A percentile compares a stretch with the other conserved stretches of the same genome.
Conservation (phyloP, 2,329 filamentous ascomycete genomes). For the Talaromyces sp. region DNA sequence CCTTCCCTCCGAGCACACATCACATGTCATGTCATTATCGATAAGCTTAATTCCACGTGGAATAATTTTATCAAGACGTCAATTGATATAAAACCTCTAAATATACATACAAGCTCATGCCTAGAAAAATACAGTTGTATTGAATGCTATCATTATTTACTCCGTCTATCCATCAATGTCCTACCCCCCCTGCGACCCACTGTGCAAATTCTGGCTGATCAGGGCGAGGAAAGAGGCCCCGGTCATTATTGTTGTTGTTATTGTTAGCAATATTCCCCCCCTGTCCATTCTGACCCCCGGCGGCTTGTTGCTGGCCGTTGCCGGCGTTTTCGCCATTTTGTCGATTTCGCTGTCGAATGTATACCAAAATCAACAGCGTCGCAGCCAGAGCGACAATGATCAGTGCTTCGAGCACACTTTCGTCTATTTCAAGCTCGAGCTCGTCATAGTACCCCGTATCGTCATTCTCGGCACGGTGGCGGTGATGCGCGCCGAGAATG, state of each 20-base stretch:
- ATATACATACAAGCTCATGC: not conserved
- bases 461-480: slow-evolving; percentile 27
- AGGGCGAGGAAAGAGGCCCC: slow-evolving; percentile 60
- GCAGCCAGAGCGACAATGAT: slow-evolving; percentile 75
- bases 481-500: slow-evolving; percentile 19
- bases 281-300: not conserved
- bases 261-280: not conserved
- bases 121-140: not conserved
- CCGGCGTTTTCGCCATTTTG: slow-evolving; percentile 27
- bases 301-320: slow-evolving; percentile 14
- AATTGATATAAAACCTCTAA: not conserved
- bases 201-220: slow-evolving; percentile 63
- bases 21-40: slow-evolving; percentile 12
- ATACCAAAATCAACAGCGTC: slow-evolving; percentile 70
- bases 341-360: slow-evolving; percentile 54
- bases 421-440: slow-evolving; percentile 60
- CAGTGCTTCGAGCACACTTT: slow-evolving; percentile 76
- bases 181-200: slow-evolving; percentile 65
- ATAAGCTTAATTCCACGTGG: slow-evolving; percentile 12
- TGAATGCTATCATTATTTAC: not conserved
- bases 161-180: slow-evolving; percentile 29
- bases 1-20: not conserved
- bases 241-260: slow-evolving; percentile 9
- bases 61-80: not conserved
- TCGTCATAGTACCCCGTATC: slow-evolving; percentile 54